Evolutionary conservation across 768 basidiomycete genomes (phyloP), one percentile per base, ranked within the genome.

Genomic region (Naganishia antarctica): DNA sequence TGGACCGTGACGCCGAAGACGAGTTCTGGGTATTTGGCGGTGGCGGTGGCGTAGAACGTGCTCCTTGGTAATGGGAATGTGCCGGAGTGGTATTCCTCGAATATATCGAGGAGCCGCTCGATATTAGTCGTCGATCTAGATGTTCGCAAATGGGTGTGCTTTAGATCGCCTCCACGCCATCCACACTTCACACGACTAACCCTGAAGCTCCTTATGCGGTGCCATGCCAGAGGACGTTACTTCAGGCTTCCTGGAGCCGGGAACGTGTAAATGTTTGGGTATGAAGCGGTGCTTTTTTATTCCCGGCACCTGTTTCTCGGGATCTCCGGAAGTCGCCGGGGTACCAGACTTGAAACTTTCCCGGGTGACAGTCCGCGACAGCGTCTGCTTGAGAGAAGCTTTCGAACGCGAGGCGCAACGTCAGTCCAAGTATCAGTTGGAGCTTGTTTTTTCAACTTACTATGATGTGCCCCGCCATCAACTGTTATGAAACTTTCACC

Each of bases 31-130:
- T 71, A 41, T 71, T 68, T 3, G 81, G 67, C 13, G 73, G 81
- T 11, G 83, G 79, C 9, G 75, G 76, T 0, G 79, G 73, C 13
- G 57, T 64, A 31, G 40, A 60, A 13, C 28, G 65, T 29, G 28
- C 61, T 49, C 66, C 21, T 15, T 66, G 64, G 48, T 70, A 73
- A 57, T 73, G 71, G 5, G 71, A 73, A 40, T 70, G 70, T 15
- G 69, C 66, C n/a, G 71, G 69, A 12, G 74, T 74, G 23, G 74
- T 71, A 7, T 72, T 64, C 40, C 90, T 84, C 1, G 89, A 89
- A 73, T 91, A 90, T 58, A 92, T 91, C 0, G 90, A 91, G 0
- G 84, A 90, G 72, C 73, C 90, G 81, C 83, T 66, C 15, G 70
- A 71, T 29, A 71, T 61, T 32, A 63, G 46, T 15, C 53, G n/a